These are phyloP conservation scores for Urochloa ruziziensis DNA, from an alignment of 176 grass and related monocot genomes.

Conservation along the genomic window DNA sequence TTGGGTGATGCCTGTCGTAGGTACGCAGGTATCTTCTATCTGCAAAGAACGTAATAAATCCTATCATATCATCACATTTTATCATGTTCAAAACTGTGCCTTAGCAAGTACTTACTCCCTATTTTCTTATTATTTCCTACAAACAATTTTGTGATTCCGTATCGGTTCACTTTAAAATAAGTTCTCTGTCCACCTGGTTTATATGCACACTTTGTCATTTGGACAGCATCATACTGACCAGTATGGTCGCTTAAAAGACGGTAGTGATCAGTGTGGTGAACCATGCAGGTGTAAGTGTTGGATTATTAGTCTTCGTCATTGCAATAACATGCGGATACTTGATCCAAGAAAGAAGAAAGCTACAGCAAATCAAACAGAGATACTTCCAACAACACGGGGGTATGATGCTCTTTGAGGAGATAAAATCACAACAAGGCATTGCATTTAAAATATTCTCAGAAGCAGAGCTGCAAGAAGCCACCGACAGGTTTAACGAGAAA, in stretches of 20 bases:
- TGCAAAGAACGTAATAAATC: too few species aligned
- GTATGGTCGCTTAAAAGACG: not conserved
- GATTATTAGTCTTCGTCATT: not conserved
- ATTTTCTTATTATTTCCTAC: not conserved
- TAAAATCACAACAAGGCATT: conserved; percentile 1
- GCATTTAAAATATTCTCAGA: not conserved
- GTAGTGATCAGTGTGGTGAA: not conserved
- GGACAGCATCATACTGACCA: too few species aligned
- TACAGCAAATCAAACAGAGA: not conserved
- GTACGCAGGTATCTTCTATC: not conserved
- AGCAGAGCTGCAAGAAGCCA: not conserved
- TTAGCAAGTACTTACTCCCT: not conserved
- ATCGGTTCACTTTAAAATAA: not conserved
- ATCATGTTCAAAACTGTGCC: too few species aligned
- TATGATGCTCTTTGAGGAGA: conserved; percentile 1
- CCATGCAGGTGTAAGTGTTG: not conserved
- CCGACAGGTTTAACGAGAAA: not conserved
- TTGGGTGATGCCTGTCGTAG: not conserved
- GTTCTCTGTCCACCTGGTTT: too few species aligned
- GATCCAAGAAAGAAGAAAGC: not conserved
- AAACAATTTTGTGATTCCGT: not conserved
- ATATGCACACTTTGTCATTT: too few species aligned
- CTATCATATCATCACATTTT: too few species aligned
- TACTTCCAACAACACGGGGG: conserved; percentile 15
- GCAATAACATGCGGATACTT: not conserved